These are phyloP conservation scores for Kodamaea restingae DNA, from an alignment of 805 yeast species.

Conservation along the genomic window DNA sequence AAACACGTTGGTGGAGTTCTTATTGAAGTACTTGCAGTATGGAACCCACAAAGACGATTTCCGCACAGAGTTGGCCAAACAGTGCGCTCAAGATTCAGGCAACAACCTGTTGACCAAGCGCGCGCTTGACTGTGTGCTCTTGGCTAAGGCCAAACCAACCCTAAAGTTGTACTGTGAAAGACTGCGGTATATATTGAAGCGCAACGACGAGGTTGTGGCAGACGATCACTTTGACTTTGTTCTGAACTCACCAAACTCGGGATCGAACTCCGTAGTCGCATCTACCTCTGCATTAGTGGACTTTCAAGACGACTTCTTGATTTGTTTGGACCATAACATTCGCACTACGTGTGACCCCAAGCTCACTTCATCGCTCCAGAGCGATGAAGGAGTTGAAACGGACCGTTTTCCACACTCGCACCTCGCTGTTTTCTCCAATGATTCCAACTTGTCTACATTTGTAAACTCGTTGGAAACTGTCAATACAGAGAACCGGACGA, in stretches of 20 bases:
- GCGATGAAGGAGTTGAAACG: background rate
- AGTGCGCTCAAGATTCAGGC: background rate
- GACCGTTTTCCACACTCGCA: constrained; percentile 32
- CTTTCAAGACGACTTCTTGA: constrained; percentile 31
- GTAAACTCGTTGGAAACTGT: constrained; percentile 22
- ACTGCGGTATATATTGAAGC: constrained; percentile 28
- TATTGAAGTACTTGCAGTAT: constrained; percentile 21
- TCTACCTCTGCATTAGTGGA: constrained; percentile 5
- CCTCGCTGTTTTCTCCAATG: constrained; percentile 33
- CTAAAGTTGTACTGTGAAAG: constrained; percentile 27
- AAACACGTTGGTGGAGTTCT: constrained; percentile 21
- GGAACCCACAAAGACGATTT: constrained; percentile 7
- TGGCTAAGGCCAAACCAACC: constrained; percentile 20
- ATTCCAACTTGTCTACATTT: constrained; percentile 35
- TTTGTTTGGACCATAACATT: constrained; percentile 31
- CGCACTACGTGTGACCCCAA: constrained; percentile 24
- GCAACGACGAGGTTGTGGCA: constrained; percentile 15
- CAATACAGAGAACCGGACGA: background rate
- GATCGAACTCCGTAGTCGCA: background rate
- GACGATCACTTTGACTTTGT: constrained; percentile 9
- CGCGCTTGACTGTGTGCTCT: constrained; percentile 2
- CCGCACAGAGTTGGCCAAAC: constrained; percentile 1
- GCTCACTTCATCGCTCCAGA: background rate
- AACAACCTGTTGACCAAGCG: constrained; percentile 3
- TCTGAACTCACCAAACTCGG: constrained; percentile 4